These are phyloP conservation scores for Leccinum disarticulatum DNA, from an alignment of 768 basidiomycete genomes.

Conservation along the genomic window DNA sequence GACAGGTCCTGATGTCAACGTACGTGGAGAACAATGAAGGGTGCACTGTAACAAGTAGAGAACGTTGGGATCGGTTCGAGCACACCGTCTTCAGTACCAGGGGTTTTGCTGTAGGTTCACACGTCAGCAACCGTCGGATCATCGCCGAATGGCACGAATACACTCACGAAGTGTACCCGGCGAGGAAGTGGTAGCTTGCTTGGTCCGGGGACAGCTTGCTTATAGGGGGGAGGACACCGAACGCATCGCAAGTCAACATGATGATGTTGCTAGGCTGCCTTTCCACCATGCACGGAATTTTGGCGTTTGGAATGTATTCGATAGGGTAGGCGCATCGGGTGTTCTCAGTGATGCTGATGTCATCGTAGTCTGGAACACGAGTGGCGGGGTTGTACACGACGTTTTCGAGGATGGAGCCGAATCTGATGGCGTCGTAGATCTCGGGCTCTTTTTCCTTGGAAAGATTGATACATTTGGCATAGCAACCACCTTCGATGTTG, in stretches of 20 bases:
- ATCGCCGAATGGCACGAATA: background rate
- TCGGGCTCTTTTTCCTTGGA: constrained; percentile 98
- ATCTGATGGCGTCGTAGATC: constrained; percentile 93
- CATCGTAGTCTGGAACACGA: constrained; percentile 92
- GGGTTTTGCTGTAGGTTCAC: constrained; percentile 70
- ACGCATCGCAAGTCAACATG: constrained; percentile 97
- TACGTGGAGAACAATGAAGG: constrained; percentile 98
- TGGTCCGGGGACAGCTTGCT: constrained; percentile 90
- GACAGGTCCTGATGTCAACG: constrained; percentile 22
- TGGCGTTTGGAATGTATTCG: constrained; percentile 93
- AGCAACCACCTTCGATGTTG: constrained; percentile 99
- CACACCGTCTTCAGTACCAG: constrained; percentile 98
- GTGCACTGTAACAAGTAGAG: constrained; percentile 98
- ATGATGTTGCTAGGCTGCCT: constrained; percentile 92
- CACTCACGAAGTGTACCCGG: constrained; percentile 89
- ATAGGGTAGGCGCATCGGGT: constrained; percentile 99
- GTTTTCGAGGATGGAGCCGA: constrained; percentile 97
- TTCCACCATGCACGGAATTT: constrained; percentile 87
- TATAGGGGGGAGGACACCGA: constrained; percentile 96
- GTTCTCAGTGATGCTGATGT: constrained; percentile 96
- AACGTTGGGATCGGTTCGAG: constrained; percentile 98
- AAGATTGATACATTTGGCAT: constrained; percentile 97
- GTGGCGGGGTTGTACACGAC: constrained; percentile 90
- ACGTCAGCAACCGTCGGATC: constrained; percentile 6
- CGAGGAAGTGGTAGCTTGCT: constrained; percentile 96